Percentiles rank a stretch among this genome's conserved stretches.
Evolutionary conservation across 2,329 filamentous ascomycete genomes (phyloP).

Genomic region (Aspergillus bombycis): DNA sequence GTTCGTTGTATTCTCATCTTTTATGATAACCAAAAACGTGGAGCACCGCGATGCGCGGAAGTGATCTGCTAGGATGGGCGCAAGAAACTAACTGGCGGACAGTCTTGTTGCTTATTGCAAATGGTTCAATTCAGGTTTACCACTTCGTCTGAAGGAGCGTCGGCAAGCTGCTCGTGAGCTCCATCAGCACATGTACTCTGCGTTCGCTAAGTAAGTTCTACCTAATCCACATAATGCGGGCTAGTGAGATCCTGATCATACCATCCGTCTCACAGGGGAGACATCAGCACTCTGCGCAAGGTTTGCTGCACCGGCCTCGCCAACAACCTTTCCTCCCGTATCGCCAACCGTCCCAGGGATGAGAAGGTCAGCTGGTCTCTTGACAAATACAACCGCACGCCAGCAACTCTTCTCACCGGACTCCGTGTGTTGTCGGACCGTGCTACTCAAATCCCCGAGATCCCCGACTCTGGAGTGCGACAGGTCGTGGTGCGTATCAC

Average conservation of each 20-base stretch:
- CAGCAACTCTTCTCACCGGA: conserved; percentile 41
- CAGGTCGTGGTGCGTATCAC: conserved; percentile 45
- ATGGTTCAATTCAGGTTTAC: conserved; percentile 34
- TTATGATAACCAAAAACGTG: neutral
- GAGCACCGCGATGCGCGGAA: neutral
- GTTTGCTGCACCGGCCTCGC: conserved; percentile 45
- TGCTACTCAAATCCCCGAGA: conserved; percentile 43
- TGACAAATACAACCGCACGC: conserved; percentile 40
- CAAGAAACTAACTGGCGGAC: conserved; percentile 5
- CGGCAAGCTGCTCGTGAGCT: conserved; percentile 43
- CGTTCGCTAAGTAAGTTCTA: conserved; percentile 48
- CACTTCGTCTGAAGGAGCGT: conserved; percentile 39
- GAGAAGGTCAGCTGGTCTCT: conserved; percentile 41
- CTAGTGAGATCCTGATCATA: conserved; percentile 13
- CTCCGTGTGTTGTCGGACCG: conserved; percentile 46
- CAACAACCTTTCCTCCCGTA: conserved; percentile 36
- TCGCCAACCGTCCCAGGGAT: conserved; percentile 36
- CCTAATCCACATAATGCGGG: conserved; percentile 15
- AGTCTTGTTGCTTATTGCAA: conserved; percentile 39
- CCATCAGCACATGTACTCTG: conserved; percentile 51
- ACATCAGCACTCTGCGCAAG: conserved; percentile 37
- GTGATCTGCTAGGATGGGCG: neutral
- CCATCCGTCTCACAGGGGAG: conserved; percentile 29
- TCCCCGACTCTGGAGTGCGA: conserved; percentile 41
- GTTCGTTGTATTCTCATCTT: neutral